Percentiles rank a stretch among this genome's conserved stretches.
Evolutionary conservation across 805 yeast genomes (phyloP).

Genomic region (Kazachstania africana): DNA sequence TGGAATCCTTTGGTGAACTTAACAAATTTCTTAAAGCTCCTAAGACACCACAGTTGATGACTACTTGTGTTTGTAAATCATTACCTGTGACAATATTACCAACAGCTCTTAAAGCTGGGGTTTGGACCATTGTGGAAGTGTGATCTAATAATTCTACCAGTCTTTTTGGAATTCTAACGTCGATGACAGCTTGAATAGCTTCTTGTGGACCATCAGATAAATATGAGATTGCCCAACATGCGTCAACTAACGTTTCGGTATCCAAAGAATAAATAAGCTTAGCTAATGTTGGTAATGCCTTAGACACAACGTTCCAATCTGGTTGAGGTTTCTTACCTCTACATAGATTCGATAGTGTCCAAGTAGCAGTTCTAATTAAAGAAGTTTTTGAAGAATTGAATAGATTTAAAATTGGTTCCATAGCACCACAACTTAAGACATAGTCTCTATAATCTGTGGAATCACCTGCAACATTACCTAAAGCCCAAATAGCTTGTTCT

Average conservation of each 20-base stretch:
- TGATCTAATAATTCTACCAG: constrained; percentile 83
- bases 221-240: constrained; percentile 97
- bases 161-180: constrained; percentile 89
- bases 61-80: constrained; percentile 89
- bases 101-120: constrained; percentile 93
- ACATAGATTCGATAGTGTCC: constrained; percentile 95
- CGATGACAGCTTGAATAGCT: constrained; percentile 93
- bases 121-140: constrained; percentile 77
- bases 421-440: constrained; percentile 75
- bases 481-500: constrained; percentile 98
- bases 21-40: constrained; percentile 73
- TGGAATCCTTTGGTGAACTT: constrained; percentile 76
- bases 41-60: constrained; percentile 85
- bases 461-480: constrained; percentile 98
- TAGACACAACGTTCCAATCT: constrained; percentile 78
- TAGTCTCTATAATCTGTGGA: constrained; percentile 82
- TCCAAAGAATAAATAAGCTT: constrained; percentile 84
- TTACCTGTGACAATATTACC: constrained; percentile 98
- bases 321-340: constrained; percentile 96
- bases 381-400: constrained; percentile 76
- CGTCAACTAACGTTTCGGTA: constrained; percentile 88
- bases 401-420: constrained; percentile 73
- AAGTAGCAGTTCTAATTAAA: constrained; percentile 91
- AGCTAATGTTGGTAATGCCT: constrained; percentile 84
- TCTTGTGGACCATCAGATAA: constrained; percentile 85